phyloP scores from a whole-genome alignment of 768 basidiomycete species.

The Serendipita vermifera region DNA sequence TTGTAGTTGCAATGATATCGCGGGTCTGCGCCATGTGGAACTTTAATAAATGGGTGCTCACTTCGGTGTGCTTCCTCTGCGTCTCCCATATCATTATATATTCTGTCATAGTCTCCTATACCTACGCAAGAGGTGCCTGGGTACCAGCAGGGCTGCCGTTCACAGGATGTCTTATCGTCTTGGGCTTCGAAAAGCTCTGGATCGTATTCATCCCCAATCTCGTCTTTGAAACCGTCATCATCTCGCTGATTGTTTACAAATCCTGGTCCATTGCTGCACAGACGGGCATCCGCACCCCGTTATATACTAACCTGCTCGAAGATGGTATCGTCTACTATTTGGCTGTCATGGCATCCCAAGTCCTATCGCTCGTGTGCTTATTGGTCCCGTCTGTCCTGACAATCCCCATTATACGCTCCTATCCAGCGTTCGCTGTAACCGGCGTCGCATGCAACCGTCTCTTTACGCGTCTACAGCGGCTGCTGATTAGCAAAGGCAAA shows the following conservation, averaged over 20 bases:
- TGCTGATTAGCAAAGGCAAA: no score
- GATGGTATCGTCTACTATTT: not conserved
- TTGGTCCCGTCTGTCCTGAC: not conserved
- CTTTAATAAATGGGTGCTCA: not conserved
- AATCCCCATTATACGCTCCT: not conserved
- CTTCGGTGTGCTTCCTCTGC: no score
- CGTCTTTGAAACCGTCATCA: not conserved
- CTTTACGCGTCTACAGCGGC: not conserved
- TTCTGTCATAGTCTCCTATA: not conserved
- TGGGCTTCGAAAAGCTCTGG: not conserved
- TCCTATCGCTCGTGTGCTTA: not conserved
- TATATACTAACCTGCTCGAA: not conserved
- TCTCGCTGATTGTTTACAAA: not conserved
- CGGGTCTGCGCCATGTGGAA: constrained; percentile 1
- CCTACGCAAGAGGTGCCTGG: not conserved
- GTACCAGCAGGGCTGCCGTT: not conserved
- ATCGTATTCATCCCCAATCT: not conserved
- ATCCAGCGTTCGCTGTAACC: not conserved
- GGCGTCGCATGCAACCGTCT: not conserved
- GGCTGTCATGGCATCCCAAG: not conserved
- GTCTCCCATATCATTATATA: not conserved
- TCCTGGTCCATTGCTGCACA: not conserved
- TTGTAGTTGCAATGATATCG: not conserved
- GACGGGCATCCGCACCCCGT: not conserved
- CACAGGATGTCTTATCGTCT: not conserved